Conservation (phyloP, 805 yeast genomes). For the Kazachstania kunashirensis region DNA sequence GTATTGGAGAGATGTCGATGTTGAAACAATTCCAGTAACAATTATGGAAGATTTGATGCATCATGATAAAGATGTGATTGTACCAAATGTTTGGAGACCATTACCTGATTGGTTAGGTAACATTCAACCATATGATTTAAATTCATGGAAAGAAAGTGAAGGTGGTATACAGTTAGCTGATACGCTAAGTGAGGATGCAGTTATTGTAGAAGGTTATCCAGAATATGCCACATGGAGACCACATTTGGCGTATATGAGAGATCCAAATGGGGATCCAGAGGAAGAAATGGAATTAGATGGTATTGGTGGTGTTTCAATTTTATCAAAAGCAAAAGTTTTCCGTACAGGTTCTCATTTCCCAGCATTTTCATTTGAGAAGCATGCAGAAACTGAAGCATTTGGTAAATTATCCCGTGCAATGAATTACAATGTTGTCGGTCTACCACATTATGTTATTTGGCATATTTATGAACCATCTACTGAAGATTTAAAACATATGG, state of each 20-base stretch:
- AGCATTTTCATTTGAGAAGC: slow-evolving; percentile 89
- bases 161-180: slow-evolving; percentile 74
- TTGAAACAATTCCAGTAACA: slow-evolving; percentile 80
- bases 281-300: slow-evolving; percentile 92
- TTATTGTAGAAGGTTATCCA: slow-evolving; percentile 93
- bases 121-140: slow-evolving; percentile 77
- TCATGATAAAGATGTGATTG: slow-evolving; percentile 83
- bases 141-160: slow-evolving; percentile 79
- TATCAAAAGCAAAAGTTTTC: slow-evolving; percentile 80
- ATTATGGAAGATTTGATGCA: slow-evolving; percentile 87
- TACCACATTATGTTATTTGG: slow-evolving; percentile 95
- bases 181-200: slow-evolving; percentile 80
- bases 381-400: slow-evolving; percentile 97
- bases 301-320: slow-evolving; percentile 92
- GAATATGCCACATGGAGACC: slow-evolving; percentile 99
- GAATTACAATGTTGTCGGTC: slow-evolving; percentile 80
- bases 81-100: slow-evolving; percentile 91
- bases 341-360: slow-evolving; percentile 89
- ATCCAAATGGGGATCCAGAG: slow-evolving; percentile 90
- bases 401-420: slow-evolving; percentile 80
- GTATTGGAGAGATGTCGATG: slow-evolving; percentile 97
- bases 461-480: slow-evolving; percentile 92
- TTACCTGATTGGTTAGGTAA: slow-evolving; percentile 78
- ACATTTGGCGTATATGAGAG: slow-evolving; percentile 87
- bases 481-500: slow-evolving; percentile 83